Evolutionary conservation across 2,329 filamentous ascomycete genomes (phyloP), one percentile per base, ranked within the genome.

Genomic region (Botrytis medusae): DNA sequence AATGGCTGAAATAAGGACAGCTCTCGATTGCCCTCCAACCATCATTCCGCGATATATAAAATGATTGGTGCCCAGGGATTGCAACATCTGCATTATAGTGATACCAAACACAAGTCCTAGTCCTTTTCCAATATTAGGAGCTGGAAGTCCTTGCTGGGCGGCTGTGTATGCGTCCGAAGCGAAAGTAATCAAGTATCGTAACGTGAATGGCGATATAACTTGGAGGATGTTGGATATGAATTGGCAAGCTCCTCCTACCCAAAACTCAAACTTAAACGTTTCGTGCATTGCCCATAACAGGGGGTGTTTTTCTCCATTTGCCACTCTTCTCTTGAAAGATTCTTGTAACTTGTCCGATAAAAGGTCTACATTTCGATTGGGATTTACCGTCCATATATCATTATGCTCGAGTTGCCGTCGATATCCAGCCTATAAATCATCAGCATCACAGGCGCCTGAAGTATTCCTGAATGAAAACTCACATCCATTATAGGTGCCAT

Each of bases 1-100:
- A 73, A 98, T 94, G 74, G 94, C 84, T 34, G 92, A 89, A 77
- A 98, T 97, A 61, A 98, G 84, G 0, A 93, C 92, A 1, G 91
- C 94, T 80, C 95, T 88, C 12, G 89, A 84, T 83, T 98, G 91
- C 0, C 94, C 96, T 75, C 95, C 96, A 57, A 97, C 89, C 84
- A 97, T 91, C 92, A 97, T 97, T 34, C 95, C 94, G 34, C 91
- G 90, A 79, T 95, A 98, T 79, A 98, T 91, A 83, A 97, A 98
- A 80, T 98, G 95, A 79, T 95, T 97, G 2, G 91, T 93, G 40
- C 90, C 89, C 76, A 97, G 80, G 81, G 92, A 95, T 82, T 97
- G 93, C 18, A 91, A 80, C 32, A 95, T 86, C 81, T 98, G 95
- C 93, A 98, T 96, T 60, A 87, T 82, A 0, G 93, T 94, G 73